A percentile compares a stretch with the other conserved stretches of the same genome.
phyloP scores from a whole-genome alignment of 805 yeast species.

The Saccharomycopsis malanga region DNA sequence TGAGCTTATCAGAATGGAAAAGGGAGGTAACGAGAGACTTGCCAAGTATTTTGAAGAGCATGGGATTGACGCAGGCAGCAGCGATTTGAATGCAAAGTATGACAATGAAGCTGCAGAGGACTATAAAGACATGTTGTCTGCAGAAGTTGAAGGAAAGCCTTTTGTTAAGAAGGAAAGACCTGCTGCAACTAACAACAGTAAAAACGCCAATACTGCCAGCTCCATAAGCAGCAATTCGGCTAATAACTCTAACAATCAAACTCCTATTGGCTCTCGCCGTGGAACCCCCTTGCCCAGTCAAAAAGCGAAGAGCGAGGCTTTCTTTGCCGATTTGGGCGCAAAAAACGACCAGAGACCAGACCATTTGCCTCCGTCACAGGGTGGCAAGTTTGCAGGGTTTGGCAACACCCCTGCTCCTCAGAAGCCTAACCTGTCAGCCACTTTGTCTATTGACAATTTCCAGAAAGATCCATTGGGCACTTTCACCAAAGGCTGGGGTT shows the following conservation, averaged over 20 bases:
- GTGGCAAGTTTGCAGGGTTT: constrained; percentile 88
- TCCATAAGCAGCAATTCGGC: not conserved
- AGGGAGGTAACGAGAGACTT: constrained; percentile 85
- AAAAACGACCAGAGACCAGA: constrained; percentile 68
- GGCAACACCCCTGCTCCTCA: constrained; percentile 67
- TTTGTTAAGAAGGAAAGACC: constrained; percentile 62
- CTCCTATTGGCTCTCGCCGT: constrained; percentile 23
- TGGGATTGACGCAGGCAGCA: constrained; percentile 59
- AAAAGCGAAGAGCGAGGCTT: constrained; percentile 66
- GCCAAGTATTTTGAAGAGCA: constrained; percentile 58
- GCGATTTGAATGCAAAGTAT: constrained; percentile 49
- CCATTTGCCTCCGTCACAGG: constrained; percentile 83
- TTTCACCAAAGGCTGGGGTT: constrained; percentile 86
- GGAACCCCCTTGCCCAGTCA: constrained; percentile 26
- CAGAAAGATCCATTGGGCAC: constrained; percentile 90
- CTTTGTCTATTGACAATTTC: constrained; percentile 58
- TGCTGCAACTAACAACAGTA: constrained; percentile 16
- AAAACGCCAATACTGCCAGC: not conserved
- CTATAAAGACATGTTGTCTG: constrained; percentile 74
- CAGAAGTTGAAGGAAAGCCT: constrained; percentile 64
- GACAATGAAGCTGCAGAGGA: constrained; percentile 88
- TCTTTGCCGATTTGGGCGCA: constrained; percentile 73
- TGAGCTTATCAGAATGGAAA: constrained; percentile 83
- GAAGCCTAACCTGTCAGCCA: constrained; percentile 35
- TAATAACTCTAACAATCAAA: not conserved